phyloP scores from a whole-genome alignment of 106 monocot species.

The Dioscorea alata region DNA sequence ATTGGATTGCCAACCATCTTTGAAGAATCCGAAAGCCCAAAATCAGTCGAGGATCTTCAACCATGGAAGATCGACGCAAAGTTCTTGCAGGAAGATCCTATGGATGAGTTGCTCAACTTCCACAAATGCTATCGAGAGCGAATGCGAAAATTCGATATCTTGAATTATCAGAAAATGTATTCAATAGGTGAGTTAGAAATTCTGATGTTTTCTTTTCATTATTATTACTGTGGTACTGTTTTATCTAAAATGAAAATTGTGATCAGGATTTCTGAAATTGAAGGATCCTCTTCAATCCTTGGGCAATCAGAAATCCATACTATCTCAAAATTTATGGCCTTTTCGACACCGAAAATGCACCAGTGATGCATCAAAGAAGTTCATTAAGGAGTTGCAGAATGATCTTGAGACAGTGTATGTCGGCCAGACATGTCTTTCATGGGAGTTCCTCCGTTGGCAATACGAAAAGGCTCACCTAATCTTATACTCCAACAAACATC shows the following conservation, averaged over 20 bases:
- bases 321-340: constrained; percentile 47
- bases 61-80: constrained; percentile 46
- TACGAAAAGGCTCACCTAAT: constrained; percentile 54
- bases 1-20: constrained; percentile 70
- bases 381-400: constrained; percentile 62
- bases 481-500: constrained; percentile 34
- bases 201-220: not conserved
- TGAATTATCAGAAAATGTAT: constrained; percentile 92
- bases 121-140: constrained; percentile 77
- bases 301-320: constrained; percentile 28
- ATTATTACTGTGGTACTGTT: not conserved
- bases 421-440: constrained; percentile 84
- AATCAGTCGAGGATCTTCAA: constrained; percentile 30
- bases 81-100: constrained; percentile 55
- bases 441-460: constrained; percentile 93
- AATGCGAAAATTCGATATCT: constrained; percentile 85
- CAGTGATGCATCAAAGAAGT: constrained; percentile 40
- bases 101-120: constrained; percentile 67
- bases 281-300: constrained; percentile 49
- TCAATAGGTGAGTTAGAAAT: constrained; percentile 56
- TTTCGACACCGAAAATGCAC: constrained; percentile 27
- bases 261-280: constrained; percentile 65
- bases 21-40: constrained; percentile 67
- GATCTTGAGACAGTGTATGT: constrained; percentile 85
- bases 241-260: too few species aligned